Percentiles rank a stretch among this genome's conserved stretches.
phyloP scores from a whole-genome alignment of 352 stramenopile species.

The Phytophthora ohioensis region DNA sequence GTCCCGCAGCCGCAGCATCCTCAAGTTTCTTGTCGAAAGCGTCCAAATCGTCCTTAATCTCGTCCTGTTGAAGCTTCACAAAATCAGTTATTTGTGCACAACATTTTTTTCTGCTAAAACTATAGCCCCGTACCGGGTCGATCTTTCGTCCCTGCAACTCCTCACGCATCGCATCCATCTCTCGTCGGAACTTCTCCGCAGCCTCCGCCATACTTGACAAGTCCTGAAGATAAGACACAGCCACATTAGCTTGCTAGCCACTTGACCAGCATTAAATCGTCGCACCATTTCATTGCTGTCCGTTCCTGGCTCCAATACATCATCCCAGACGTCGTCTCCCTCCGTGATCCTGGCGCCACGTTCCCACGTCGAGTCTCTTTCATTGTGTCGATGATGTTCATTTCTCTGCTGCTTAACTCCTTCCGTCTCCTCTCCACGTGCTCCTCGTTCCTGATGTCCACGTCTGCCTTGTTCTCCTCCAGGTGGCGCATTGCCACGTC shows the following conservation, averaged over 20 bases:
- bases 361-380: conserved; percentile 67
- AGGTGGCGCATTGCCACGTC: conserved; percentile 51
- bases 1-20: conserved; percentile 67
- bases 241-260: too few species aligned
- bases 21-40: conserved; percentile 86
- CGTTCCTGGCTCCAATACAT: conserved; percentile 60
- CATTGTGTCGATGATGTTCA: conserved; percentile 43
- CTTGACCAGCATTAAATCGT: background rate
- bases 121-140: conserved; percentile 38
- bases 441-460: conserved; percentile 54
- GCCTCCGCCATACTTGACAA: conserved; percentile 82
- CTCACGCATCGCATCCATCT: conserved; percentile 89
- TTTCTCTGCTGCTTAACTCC: conserved; percentile 51
- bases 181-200: conserved; percentile 82
- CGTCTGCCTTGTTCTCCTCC: conserved; percentile 36
- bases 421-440: conserved; percentile 58
- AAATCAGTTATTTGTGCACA: conserved; percentile 11
- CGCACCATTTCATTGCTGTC: conserved; percentile 74
- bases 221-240: conserved; percentile 48
- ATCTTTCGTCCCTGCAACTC: conserved; percentile 46
- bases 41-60: conserved; percentile 69
- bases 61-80: conserved; percentile 39
- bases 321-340: conserved; percentile 81
- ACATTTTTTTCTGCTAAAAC: background rate
- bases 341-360: conserved; percentile 56